Evolutionary conservation across 345 rosid species (phyloP), one percentile per base, ranked within the genome.

Genomic region (Citrus mangshanensis): DNA sequence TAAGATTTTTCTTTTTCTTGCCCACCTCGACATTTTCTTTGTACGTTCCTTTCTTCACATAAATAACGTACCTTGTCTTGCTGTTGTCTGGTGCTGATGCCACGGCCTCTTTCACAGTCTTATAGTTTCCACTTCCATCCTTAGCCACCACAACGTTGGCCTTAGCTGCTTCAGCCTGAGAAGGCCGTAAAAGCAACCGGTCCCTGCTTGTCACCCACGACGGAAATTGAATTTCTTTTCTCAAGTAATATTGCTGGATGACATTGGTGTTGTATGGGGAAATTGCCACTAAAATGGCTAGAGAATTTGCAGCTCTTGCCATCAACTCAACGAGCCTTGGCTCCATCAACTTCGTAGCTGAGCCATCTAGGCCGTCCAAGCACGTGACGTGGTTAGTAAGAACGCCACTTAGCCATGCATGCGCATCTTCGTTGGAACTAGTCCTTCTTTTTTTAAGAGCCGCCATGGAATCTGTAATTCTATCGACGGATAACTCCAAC

Each of bases 321-420:
- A 89, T 88, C 89, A 83, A 85, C 76, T 91, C 89, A 74, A 79
- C 78, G 22, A 94, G 69, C 63, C 73, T 77, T 18, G 82, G 78
- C 35, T 84, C 74, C 84, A 89, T 82, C 81, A 77, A 68, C 65
- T 82, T 69, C 59, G 73, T 73, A 34, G 65, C 81, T 30, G 82
- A 76, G 73, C 68, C 77, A 88, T 74, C 71, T 8, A 87, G 82
- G 78, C 92, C 88, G 60, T 95, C 98, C 37, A 84, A 75, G 80
- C 98, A 93, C 7, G 98, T 93, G 90, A 88, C 85, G 56, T 92
- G 91, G 81, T 93, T 93, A 16, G 98, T 92, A 74, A 95, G 87
- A 18, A 92, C 91, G 32, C 90, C 80, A 81, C 98, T 93, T 70
- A 95, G 84, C 98, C 98, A 95, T 37, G 93, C 71, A 59, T 92